Evolutionary conservation across 805 yeast species (phyloP).

Genomic region (Trichomonascus vanleenenianus): DNA sequence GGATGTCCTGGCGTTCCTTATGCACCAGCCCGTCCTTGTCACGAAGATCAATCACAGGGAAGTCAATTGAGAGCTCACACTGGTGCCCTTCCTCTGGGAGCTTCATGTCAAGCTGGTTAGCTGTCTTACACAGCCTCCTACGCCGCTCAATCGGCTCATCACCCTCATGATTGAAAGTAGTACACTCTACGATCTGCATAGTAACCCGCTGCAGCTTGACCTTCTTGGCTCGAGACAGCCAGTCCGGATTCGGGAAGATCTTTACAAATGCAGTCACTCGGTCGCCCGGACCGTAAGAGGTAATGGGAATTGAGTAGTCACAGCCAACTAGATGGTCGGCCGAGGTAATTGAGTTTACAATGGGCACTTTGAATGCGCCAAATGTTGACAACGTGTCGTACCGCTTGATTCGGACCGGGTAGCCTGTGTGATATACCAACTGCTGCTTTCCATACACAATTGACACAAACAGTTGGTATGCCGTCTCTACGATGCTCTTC

Average conservation of each 20-base stretch:
- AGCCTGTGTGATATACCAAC: conserved; percentile 18
- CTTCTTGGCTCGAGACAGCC: conserved; percentile 28
- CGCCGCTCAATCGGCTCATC: conserved; percentile 28
- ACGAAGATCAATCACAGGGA: conserved; percentile 22
- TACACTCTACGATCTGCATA: conserved; percentile 30
- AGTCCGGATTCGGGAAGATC: conserved; percentile 31
- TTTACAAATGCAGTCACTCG: conserved; percentile 23
- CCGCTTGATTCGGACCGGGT: conserved; percentile 30
- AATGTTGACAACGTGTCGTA: conserved; percentile 35
- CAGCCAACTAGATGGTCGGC: conserved; percentile 31
- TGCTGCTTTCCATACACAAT: conserved; percentile 20
- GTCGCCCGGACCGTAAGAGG: conserved; percentile 36
- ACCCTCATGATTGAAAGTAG: conserved; percentile 24
- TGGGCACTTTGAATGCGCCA: conserved; percentile 28
- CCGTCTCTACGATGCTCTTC: conserved; percentile 25
- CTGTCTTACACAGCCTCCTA: conserved; percentile 24
- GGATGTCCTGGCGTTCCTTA: conserved; percentile 30
- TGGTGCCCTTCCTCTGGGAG: conserved; percentile 20
- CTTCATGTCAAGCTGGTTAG: conserved; percentile 22
- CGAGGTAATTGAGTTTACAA: conserved; percentile 20
- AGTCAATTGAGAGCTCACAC: conserved; percentile 22
- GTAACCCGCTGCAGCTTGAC: conserved; percentile 30
- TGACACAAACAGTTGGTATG: conserved; percentile 29
- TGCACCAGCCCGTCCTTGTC: conserved; percentile 22
- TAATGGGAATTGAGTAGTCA: conserved; percentile 26